A percentile compares a stretch with the other conserved stretches of the same genome.
Evolutionary conservation across 148 eudicot genomes (phyloP).

Genomic region (Heliamphora exappendiculata): DNA sequence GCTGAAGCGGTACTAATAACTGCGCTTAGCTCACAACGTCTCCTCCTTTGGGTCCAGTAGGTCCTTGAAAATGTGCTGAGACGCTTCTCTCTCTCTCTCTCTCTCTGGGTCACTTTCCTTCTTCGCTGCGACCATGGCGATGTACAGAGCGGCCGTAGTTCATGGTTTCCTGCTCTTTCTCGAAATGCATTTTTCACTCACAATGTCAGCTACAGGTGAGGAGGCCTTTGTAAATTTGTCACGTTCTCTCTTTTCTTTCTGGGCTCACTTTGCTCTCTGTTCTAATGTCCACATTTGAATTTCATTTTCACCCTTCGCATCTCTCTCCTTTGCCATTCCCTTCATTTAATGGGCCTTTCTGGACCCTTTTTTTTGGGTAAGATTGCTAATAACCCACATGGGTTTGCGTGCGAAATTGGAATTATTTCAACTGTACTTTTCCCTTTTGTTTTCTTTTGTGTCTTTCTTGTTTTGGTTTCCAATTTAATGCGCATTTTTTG

Average conservation of each 20-base stretch:
- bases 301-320: neutral
- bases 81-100: neutral
- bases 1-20: no score
- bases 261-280: neutral
- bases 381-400: neutral
- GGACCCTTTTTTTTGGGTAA: neutral
- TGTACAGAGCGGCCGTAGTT: neutral
- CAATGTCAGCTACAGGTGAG: constrained; percentile 21
- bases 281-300: neutral
- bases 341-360: neutral
- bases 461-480: neutral
- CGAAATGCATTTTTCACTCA: constrained; percentile 13
- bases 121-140: constrained; percentile 5
- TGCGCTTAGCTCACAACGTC: no score
- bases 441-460: neutral
- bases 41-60: no score
- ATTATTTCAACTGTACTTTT: neutral
- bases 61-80: no score
- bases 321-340: neutral
- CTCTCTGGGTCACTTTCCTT: neutral
- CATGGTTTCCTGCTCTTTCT: constrained; percentile 16
- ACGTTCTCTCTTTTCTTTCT: neutral
- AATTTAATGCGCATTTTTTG: neutral
- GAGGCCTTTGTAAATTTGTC: neutral
- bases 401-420: constrained; percentile 1